A percentile compares a stretch with the other conserved stretches of the same genome.
Evolutionary conservation across 208 protist genomes (phyloP).

Genomic region (Balamuthia mandrillaris): DNA sequence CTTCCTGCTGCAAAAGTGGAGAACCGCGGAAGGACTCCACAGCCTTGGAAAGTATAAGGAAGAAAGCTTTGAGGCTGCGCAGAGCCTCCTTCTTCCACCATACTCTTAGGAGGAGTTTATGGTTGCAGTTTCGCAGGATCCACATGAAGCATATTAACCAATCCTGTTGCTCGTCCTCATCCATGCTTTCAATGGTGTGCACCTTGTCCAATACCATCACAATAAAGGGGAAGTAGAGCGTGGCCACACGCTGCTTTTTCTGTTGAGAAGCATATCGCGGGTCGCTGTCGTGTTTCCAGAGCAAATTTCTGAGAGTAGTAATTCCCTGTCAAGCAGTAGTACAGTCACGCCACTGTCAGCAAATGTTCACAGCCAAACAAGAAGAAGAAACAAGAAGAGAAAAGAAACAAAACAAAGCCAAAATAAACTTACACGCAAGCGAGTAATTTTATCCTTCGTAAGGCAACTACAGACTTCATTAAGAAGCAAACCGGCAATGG

Average conservation of each 20-base stretch:
- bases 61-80: background rate
- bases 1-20: background rate
- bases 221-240: conserved; percentile 49
- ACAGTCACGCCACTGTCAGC: conserved; percentile 14
- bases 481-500: background rate
- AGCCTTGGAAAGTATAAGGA: background rate
- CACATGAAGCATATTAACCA: conserved; percentile 32
- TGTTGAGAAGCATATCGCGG: conserved; percentile 15
- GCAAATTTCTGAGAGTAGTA: conserved; percentile 14
- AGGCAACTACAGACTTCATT: background rate
- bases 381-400: background rate
- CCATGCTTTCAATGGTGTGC: background rate
- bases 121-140: conserved; percentile 8
- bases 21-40: background rate
- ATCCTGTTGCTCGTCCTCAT: background rate
- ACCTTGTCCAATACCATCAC: background rate
- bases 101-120: background rate
- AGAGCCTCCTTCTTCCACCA: conserved; percentile 13
- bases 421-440: background rate
- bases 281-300: conserved; percentile 52
- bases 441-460: too few species aligned
- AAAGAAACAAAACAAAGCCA: background rate
- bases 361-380: background rate
- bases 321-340: background rate
- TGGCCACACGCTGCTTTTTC: conserved; percentile 18